Percentiles rank a stretch among this genome's conserved stretches.
Conservation (phyloP, 768 basidiomycete genomes). For the Epithele typhae region DNA sequence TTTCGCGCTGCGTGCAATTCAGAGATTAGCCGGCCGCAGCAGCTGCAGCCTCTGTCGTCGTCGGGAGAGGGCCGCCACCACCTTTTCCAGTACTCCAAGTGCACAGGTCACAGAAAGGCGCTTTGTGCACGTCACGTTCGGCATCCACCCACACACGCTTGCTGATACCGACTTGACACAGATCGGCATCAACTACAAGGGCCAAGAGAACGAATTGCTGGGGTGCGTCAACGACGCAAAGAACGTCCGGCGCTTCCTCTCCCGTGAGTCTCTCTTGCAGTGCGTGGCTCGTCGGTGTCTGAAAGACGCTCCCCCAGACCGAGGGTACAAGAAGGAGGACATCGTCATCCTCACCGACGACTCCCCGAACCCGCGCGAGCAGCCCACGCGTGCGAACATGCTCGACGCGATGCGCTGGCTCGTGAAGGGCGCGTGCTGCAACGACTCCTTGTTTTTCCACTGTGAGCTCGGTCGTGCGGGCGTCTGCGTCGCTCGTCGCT, state of each 20-base stretch:
- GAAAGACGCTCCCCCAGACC: slow-evolving; percentile 1
- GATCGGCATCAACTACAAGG: slow-evolving; percentile 89
- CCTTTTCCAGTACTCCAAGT: slow-evolving; percentile 77
- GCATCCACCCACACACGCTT: not conserved
- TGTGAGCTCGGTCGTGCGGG: slow-evolving; percentile 41
- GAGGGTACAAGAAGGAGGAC: slow-evolving; percentile 46
- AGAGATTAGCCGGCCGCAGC: not conserved
- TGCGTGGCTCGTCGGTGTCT: not conserved
- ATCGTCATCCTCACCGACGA: slow-evolving; percentile 88
- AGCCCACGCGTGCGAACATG: slow-evolving; percentile 82
- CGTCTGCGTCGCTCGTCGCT: not conserved
- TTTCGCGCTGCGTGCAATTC: too few relatives aligned
- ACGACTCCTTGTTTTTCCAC: slow-evolving; percentile 90
- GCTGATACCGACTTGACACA: slow-evolving; percentile 26
- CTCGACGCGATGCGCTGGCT: slow-evolving; percentile 89
- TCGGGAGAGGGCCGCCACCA: not conserved
- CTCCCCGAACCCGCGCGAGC: slow-evolving; percentile 49
- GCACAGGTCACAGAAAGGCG: slow-evolving; percentile 84
- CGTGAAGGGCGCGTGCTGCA: slow-evolving; percentile 69
- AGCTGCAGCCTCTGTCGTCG: not conserved
- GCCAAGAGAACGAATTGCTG: slow-evolving; percentile 57
- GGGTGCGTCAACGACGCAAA: slow-evolving; percentile 93
- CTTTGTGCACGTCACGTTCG: slow-evolving; percentile 56
- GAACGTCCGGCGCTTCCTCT: slow-evolving; percentile 77
- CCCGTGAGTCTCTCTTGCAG: slow-evolving; percentile 39